Evolutionary conservation across 1,284 basidiomycete species (phyloP), one percentile per base, ranked within the genome.

Genomic region (Grifola frondosa): DNA sequence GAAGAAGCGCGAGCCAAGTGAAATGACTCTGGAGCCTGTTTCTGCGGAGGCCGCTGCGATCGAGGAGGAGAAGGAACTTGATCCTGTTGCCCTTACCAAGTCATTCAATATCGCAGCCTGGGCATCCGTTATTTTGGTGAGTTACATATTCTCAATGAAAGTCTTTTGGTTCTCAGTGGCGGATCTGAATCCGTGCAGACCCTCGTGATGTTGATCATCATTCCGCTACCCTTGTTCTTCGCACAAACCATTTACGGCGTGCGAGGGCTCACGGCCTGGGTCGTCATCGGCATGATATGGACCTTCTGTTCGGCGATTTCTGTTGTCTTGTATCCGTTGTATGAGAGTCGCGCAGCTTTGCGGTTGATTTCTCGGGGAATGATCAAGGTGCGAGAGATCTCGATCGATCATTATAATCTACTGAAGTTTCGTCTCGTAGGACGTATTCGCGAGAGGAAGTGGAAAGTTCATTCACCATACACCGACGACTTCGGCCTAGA

Each of bases 191-290:
- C 22, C 21, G 21, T 25, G 9, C 50, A 88, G 85, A 73, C 82
- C 31, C 40, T 88, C 21, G 58, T 88, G 3, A 68, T 87, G 57
- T 72, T 88, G 52, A 70, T 91, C 56, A 46, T 87, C 43, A 81
- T 95, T 40, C 92, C 91, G 0, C 66, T 95, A 3, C 90, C 91
- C 1, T 73, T 94, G 13, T 93, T 92, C 74, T 88, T 88, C 61
- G 81, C 87, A 0, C 75, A 77, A 30, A 82, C 87, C 23, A 73
- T 94, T 25, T 93, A 80, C 54, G 75, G 80, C 10, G 69, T 78
- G 30, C 56, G 65, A 5, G 90, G 89, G 1, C 76, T 92, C 52
- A 79, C 82, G 0, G 85, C 78, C 0, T 91, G 88, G 87, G 82
- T 79, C 52, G 73, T 85, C 30, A 73, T 95, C 42, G 88, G 88